Conservation (phyloP, 805 yeast genomes). For the Osmozyma mogii region DNA sequence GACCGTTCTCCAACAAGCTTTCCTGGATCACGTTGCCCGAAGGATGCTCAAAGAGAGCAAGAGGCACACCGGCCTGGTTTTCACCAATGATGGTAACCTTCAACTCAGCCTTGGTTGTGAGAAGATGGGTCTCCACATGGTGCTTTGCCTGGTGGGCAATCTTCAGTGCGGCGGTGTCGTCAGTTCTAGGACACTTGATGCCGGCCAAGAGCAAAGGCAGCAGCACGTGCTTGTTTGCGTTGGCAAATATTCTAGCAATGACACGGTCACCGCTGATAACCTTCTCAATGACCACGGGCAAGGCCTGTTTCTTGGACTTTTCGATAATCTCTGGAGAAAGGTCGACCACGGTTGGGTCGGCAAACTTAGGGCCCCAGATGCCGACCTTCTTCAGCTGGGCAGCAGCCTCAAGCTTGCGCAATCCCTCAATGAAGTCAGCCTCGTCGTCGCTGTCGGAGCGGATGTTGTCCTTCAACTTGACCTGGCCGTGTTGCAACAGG, state of each 20-base stretch:
- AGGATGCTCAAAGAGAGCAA: conserved; percentile 58
- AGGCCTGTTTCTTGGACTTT: conserved; percentile 32
- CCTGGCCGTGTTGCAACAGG: conserved; percentile 51
- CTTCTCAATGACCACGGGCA: conserved; percentile 60
- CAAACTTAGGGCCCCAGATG: conserved; percentile 37
- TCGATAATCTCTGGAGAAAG: conserved; percentile 26
- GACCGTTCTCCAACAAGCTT: conserved; percentile 57
- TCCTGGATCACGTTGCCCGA: conserved; percentile 68
- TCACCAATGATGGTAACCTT: conserved; percentile 53
- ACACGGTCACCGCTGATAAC: conserved; percentile 75
- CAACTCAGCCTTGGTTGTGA: conserved; percentile 48
- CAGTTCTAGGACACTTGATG: conserved; percentile 61
- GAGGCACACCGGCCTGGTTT: conserved; percentile 51
- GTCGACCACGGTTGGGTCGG: conserved; percentile 14
- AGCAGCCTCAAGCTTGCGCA: conserved; percentile 34
- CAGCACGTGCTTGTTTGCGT: conserved; percentile 44
- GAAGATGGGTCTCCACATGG: conserved; percentile 56
- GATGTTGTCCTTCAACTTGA: conserved; percentile 51
- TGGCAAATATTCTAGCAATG: conserved; percentile 48
- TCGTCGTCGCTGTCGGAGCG: conserved; percentile 29
- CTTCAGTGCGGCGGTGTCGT: conserved; percentile 43
- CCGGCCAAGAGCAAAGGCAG: conserved; percentile 68
- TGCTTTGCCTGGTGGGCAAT: conserved; percentile 58
- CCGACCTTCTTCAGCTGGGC: conserved; percentile 51
- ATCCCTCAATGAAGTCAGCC: conserved; percentile 30